A percentile compares a stretch with the other conserved stretches of the same genome.
phyloP scores from a whole-genome alignment of 1,284 basidiomycete genomes.

The Neolentinus lepideus region DNA sequence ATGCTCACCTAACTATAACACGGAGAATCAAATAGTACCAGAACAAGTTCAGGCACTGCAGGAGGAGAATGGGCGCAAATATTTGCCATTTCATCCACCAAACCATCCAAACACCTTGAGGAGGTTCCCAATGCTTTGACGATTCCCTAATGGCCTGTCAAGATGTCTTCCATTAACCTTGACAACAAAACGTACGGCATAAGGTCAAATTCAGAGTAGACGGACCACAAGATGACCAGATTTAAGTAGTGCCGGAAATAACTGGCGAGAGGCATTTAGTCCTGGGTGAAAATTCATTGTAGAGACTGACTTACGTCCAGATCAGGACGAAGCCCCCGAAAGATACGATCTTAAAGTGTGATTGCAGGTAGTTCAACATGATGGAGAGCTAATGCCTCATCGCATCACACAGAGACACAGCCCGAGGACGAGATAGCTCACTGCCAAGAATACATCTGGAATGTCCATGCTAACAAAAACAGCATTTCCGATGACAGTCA shows the following conservation, averaged over 20 bases:
- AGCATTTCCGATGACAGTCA: slow-evolving; percentile 88
- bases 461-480: slow-evolving; percentile 97
- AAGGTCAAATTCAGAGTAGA: slow-evolving; percentile 76
- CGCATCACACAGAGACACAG: slow-evolving; percentile 5
- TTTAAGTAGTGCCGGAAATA: slow-evolving; percentile 97
- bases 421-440: slow-evolving; percentile 29
- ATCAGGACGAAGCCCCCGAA: slow-evolving; percentile 68
- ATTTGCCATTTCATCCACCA: slow-evolving; percentile 83
- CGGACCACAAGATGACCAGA: slow-evolving; percentile 80
- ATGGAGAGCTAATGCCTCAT: slow-evolving; percentile 60
- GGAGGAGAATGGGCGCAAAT: slow-evolving; percentile 64
- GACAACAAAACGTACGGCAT: slow-evolving; percentile 57
- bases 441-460: slow-evolving; percentile 85
- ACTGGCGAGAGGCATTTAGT: slow-evolving; percentile 30
- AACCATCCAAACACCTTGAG: slow-evolving; percentile 64
- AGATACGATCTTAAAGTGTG: slow-evolving; percentile 56
- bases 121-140: slow-evolving; percentile 53
- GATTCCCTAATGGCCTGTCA: slow-evolving; percentile 34
- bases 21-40: slow-evolving; percentile 84
- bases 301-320: slow-evolving; percentile 67
- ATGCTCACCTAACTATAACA: slow-evolving; percentile 46
- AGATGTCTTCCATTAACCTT: too few species aligned
- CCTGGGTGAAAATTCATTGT: slow-evolving; percentile 3
- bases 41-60: slow-evolving; percentile 85
- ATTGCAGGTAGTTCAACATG: slow-evolving; percentile 79